phyloP scores from a whole-genome alignment of 495 filamentous ascomycete species.

The Penicillium bialowiezense region DNA sequence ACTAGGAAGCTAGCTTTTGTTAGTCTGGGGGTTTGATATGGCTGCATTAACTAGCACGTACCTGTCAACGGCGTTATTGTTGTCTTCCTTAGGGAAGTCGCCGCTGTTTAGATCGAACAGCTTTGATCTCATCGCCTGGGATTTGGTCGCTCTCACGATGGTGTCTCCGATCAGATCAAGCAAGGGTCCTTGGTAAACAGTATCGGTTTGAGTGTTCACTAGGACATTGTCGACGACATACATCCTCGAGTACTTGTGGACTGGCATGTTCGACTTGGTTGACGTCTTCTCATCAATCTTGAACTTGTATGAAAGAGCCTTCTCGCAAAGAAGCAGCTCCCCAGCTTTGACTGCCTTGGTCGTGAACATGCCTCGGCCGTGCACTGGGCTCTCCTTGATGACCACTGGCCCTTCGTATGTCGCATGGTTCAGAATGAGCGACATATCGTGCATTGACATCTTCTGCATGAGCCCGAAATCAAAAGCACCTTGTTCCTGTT shows the following conservation, averaged over 20 bases:
- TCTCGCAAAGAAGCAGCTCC: slow-evolving; percentile 53
- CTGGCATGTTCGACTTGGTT: too few species aligned
- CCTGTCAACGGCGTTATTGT: not conserved
- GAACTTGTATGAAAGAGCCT: slow-evolving; percentile 47
- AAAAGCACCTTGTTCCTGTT: slow-evolving; percentile 31
- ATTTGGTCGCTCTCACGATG: slow-evolving; percentile 44
- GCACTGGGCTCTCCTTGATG: slow-evolving; percentile 14
- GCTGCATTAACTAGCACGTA: not conserved
- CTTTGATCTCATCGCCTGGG: slow-evolving; percentile 37
- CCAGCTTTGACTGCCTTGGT: slow-evolving; percentile 46
- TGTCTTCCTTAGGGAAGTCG: not conserved
- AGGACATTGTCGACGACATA: slow-evolving; percentile 19
- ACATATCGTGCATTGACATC: slow-evolving; percentile 25
- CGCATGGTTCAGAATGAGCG: slow-evolving; percentile 42
- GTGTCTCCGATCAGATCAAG: slow-evolving; percentile 33
- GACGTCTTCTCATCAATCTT: too few species aligned
- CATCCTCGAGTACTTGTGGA: too few species aligned
- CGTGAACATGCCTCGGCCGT: slow-evolving; percentile 47
- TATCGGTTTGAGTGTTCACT: slow-evolving; percentile 31
- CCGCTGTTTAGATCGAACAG: slow-evolving; percentile 19
- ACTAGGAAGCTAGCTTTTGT: not conserved
- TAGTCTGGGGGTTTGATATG: not conserved
- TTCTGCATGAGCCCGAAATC: slow-evolving; percentile 37
- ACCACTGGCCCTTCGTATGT: slow-evolving; percentile 35
- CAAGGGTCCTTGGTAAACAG: slow-evolving; percentile 21